A percentile compares a stretch with the other conserved stretches of the same genome.
These are phyloP conservation scores for Lentinula edodes DNA, from an alignment of 768 basidiomycete genomes.

Conservation along the genomic window DNA sequence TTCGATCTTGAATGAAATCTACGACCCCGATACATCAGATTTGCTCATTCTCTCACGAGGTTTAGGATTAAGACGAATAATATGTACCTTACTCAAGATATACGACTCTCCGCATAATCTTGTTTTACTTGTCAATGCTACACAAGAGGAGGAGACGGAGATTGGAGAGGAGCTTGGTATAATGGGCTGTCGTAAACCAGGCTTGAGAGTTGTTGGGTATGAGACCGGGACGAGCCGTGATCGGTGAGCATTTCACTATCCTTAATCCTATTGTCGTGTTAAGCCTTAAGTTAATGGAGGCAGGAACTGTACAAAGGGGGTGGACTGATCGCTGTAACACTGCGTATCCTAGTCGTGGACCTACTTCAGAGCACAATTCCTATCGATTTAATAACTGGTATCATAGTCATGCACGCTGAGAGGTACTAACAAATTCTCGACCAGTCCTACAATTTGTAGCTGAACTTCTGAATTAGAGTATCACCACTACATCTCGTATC, in stretches of 20 bases:
- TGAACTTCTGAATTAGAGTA: slow-evolving; percentile 44
- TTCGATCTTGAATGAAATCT: slow-evolving; percentile 58
- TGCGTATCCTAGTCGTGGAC: slow-evolving; percentile 91
- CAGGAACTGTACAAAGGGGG: slow-evolving; percentile 84
- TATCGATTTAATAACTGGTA: slow-evolving; percentile 78
- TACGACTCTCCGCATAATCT: slow-evolving; percentile 85
- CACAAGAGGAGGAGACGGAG: slow-evolving; percentile 81
- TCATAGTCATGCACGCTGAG: slow-evolving; percentile 89
- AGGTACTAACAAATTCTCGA: slow-evolving; percentile 36
- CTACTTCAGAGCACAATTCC: slow-evolving; percentile 87
- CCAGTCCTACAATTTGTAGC: not conserved
- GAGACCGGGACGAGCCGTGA: slow-evolving; percentile 69
- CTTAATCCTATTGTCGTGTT: not conserved
- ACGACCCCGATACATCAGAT: slow-evolving; percentile 71
- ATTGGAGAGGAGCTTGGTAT: slow-evolving; percentile 91
- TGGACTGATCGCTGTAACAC: slow-evolving; percentile 88
- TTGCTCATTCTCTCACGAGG: slow-evolving; percentile 83
- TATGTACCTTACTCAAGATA: slow-evolving; percentile 87
- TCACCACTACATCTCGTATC: slow-evolving; percentile 82
- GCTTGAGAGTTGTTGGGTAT: slow-evolving; percentile 75
- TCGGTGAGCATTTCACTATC: slow-evolving; percentile 43
- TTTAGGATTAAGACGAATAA: slow-evolving; percentile 75
- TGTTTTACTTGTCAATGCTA: slow-evolving; percentile 79
- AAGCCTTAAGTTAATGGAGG: slow-evolving; percentile 30
- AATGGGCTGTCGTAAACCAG: slow-evolving; percentile 86